These are phyloP conservation scores for Coniella vitis DNA, from an alignment of 2,329 filamentous ascomycete genomes.

Conservation along the genomic window DNA sequence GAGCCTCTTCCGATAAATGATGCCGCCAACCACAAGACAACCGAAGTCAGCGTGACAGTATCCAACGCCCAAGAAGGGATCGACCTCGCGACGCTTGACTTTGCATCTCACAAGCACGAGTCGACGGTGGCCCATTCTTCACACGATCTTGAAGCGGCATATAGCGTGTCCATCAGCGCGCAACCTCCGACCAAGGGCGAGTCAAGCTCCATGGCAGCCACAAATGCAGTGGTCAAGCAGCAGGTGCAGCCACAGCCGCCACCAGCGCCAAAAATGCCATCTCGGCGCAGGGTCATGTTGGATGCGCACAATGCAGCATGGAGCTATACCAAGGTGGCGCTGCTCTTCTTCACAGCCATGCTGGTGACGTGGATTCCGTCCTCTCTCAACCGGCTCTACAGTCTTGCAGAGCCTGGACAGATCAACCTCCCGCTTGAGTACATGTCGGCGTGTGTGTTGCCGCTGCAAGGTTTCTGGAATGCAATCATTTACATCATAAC, in stretches of 20 bases:
- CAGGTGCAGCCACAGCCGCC: conserved; percentile 13
- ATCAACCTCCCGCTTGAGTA: conserved; percentile 57
- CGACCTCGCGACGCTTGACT: conserved; percentile 27
- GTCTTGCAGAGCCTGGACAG: conserved; percentile 49
- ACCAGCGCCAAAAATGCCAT: conserved; percentile 20
- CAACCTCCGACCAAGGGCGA: background rate
- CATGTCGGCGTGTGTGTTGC: conserved; percentile 66
- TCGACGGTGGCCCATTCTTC: background rate
- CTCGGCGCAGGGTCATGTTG: conserved; percentile 31
- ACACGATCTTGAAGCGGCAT: conserved; percentile 23
- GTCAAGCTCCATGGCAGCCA: background rate
- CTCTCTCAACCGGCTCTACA: conserved; percentile 69
- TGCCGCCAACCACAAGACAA: conserved; percentile 48
- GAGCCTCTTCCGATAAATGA: conserved; percentile 36
- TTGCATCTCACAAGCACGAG: conserved; percentile 11
- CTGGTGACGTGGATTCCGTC: conserved; percentile 72
- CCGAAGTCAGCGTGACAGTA: conserved; percentile 56
- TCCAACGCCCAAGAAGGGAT: conserved; percentile 35
- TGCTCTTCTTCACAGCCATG: conserved; percentile 66
- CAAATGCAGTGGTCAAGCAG: background rate
- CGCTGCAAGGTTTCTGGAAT: conserved; percentile 82
- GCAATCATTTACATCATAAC: conserved; percentile 68
- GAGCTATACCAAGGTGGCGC: conserved; percentile 63
- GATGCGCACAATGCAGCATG: conserved; percentile 58
- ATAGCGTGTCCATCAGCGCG: conserved; percentile 44